Conservation (phyloP, 257 asterid species). For the Penstemon newberryi region DNA sequence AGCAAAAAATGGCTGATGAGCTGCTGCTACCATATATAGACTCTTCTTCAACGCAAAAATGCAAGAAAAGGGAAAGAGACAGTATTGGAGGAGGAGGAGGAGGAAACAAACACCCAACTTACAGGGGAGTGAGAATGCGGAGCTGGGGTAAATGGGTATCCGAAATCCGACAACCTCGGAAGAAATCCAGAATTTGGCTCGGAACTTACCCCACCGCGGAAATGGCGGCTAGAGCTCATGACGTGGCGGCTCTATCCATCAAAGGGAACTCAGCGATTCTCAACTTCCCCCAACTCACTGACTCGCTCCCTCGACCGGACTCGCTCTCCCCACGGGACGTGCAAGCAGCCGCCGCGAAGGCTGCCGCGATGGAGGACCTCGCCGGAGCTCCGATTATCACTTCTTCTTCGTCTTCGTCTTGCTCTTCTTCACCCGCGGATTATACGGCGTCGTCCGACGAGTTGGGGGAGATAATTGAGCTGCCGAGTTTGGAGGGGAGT, state of each 20-base stretch:
- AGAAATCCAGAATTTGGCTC: conserved; percentile 71
- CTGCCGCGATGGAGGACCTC: conserved; percentile 67
- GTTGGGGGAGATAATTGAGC: conserved; percentile 68
- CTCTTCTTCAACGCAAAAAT: not conserved
- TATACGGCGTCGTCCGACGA: conserved; percentile 43
- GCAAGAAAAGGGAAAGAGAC: conserved; percentile 19
- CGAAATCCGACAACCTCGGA: conserved; percentile 67
- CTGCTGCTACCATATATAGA: too few species aligned
- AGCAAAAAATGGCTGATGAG: not conserved
- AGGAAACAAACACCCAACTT: conserved; percentile 42
- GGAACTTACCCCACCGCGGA: conserved; percentile 67
- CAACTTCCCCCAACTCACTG: conserved; percentile 55
- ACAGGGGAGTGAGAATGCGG: conserved; percentile 68
- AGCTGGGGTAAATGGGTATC: conserved; percentile 85
- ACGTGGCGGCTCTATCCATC: conserved; percentile 59
- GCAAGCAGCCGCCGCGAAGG: conserved; percentile 67
- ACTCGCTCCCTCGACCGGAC: conserved; percentile 59
- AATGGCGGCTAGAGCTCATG: conserved; percentile 77
- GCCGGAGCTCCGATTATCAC: not conserved
- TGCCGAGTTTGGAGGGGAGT: conserved; percentile 72
- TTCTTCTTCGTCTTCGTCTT: conserved; percentile 18
- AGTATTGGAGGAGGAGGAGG: not conserved
- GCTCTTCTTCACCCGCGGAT: conserved; percentile 11
- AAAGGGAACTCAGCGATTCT: conserved; percentile 54
- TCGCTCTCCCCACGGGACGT: conserved; percentile 56